Percentiles rank a stretch among this genome's conserved stretches.
phyloP scores from a whole-genome alignment of 768 basidiomycete species.

The Gelatoporia subvermispora region DNA sequence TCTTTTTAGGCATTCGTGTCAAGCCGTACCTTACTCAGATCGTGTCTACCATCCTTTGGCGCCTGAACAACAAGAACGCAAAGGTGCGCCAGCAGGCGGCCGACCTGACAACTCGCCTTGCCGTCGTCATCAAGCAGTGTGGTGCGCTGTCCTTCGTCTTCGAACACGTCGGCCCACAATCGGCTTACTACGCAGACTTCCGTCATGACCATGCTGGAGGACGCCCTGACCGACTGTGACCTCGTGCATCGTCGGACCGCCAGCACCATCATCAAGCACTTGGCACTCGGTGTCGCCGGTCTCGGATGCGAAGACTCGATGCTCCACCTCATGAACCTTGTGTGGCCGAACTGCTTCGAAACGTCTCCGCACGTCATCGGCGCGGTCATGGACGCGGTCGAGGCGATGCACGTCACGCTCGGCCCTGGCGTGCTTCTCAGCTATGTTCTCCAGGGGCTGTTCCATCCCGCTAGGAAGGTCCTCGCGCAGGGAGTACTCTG shows the following conservation, averaged over 20 bases:
- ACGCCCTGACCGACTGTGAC: slow-evolving; percentile 96
- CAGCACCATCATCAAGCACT: slow-evolving; percentile 96
- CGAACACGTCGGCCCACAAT: slow-evolving; percentile 96
- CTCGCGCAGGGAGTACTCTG: slow-evolving; percentile 97
- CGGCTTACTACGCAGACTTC: slow-evolving; percentile 96
- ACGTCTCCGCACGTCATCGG: slow-evolving; percentile 98
- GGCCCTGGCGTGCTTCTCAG: slow-evolving; percentile 90
- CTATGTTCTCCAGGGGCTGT: slow-evolving; percentile 91
- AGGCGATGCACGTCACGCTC: slow-evolving; percentile 93
- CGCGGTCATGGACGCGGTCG: slow-evolving; percentile 96
- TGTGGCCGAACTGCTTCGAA: slow-evolving; percentile 99
- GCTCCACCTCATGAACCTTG: slow-evolving; percentile 95
- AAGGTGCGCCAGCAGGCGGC: slow-evolving; percentile 99
- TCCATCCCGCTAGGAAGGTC: slow-evolving; percentile 96
- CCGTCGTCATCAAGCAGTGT: slow-evolving; percentile 97
- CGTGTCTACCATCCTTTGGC: slow-evolving; percentile 98
- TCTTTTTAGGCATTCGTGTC: slow-evolving; percentile 70
- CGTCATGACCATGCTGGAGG: slow-evolving; percentile 96
- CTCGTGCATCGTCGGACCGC: slow-evolving; percentile 98
- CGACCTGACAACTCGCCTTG: slow-evolving; percentile 93
- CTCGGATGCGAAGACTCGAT: slow-evolving; percentile 98
- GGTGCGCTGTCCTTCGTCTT: slow-evolving; percentile 97
- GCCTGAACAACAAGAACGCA: slow-evolving; percentile 98
- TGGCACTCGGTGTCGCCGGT: slow-evolving; percentile 94
- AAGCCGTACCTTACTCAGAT: slow-evolving; percentile 99